Base-by-base conservation (phyloP, 2,329 filamentous ascomycete species). In the Arthrobotrys megalospora region DNA sequence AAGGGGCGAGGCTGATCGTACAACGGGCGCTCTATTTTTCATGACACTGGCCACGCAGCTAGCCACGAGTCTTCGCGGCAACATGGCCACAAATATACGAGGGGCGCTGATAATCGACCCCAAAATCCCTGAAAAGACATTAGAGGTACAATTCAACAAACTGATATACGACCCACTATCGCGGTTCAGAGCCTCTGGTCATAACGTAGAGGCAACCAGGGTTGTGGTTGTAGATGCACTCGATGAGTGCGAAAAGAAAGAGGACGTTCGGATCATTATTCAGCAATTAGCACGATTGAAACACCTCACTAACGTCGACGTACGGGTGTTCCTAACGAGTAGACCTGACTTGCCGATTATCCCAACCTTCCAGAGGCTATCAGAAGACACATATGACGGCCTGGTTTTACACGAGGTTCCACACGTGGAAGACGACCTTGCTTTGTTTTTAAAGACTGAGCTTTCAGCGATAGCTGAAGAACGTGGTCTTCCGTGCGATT, bases 171-270 rank as follows among this genome's bases (percentile, higher is more conserved):
- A 41, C 1, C 53, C 53, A 1, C 34, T 60, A 2, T 19, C n/a
- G n/a, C 6, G n/a, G 7, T 38, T 60, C 21, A 53, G 65, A 24
- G 21, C 8, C 3, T 24, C 32, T 1, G 4, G 38, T 45, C n/a
- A 32, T 58, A 41, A 66, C 43, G 19, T 6, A 16, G 3, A 48
- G 19, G 1, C 19, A 4, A 14, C 21, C 14, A 52, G 48, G 14
- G n/a, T 32, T 65, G 14, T 83, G 12, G 79, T 83, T 0, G 79
- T 83, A 21, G 82, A 83, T 78, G 82, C 83, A 1, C 75, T 83
- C 12, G 82, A 84, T 67, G 81, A 83, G 60, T 84, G 82, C 53
- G 81, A 81, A 3, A 32, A 41, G 6, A 79, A 82, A 24, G 48
- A 81, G 19, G 80, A 82, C 43, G 68, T 80, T 19, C 6, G 43